Base-by-base conservation (phyloP, 2,329 filamentous ascomycete genomes). In the Fusarium camptoceras region DNA sequence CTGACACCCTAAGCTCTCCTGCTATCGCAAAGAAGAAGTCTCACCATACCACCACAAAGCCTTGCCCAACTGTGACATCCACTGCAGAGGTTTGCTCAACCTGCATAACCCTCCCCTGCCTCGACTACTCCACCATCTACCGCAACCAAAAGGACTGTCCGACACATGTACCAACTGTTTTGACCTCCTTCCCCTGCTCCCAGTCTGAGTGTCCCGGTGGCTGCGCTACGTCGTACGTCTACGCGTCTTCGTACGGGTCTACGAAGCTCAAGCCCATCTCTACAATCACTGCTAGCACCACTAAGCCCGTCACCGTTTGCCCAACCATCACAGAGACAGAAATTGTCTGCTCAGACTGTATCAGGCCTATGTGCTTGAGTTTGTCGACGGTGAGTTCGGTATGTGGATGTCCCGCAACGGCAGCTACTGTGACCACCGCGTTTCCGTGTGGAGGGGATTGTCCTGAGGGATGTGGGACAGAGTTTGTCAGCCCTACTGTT, bases 31-130 rank as follows among this genome's bases (percentile, higher is more conserved):
- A 59, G 20, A 56, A 63, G 42, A 16, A 49, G 15, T 48, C 46
- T 14, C 34, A 31, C 15, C n/a, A n/a, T 12, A n/a, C 39, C 9
- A 54, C 39, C 41, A 8, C 42, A 25, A 62, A 60, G 2, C 55
- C 59, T 8, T 81, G 80, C 44, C 80, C 80, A 37, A 80, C 78
- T 24, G 72, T 80, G 16, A 80, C 77, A 14, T 66, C 73, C 31
- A 80, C 78, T 1, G 68, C 70, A 15, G 66, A 76, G 20, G 56
- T 78, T 43, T 82, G 80, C 71, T 68, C 73, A 20, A 80, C 78
- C 8, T 82, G 80, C 64, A 15, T 70, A 9, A 58, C 76, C n/a
- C 70, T 66, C 14, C 68, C 70, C 5, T 82, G 80, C 63, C 60
- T 81, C 42, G 58, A 31, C 27, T 49, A 78, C 24, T 68, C 70